Conservation (phyloP, 108 stramenopile genomes). For the Stephanodiscus triporus region DNA sequence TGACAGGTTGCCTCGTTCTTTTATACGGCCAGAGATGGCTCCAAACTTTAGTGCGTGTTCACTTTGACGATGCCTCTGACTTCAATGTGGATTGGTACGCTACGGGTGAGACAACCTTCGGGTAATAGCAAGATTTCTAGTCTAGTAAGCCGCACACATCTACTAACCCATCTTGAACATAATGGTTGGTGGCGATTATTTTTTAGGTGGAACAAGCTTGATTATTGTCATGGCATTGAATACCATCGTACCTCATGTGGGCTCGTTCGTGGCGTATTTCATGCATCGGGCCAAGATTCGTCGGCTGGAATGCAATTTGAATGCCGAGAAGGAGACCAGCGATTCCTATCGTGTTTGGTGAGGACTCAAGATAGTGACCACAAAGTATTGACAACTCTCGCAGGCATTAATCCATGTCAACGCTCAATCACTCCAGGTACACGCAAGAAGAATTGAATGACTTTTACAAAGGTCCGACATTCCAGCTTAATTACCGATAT, state of each 20-base stretch:
- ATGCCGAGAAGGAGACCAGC: too few relatives aligned
- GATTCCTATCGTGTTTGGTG: constrained; percentile 29
- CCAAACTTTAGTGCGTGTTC: constrained; percentile 35
- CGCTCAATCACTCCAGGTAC: too few relatives aligned
- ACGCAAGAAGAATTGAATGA: constrained; percentile 77
- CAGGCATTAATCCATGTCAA: too few relatives aligned
- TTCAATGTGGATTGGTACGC: constrained; percentile 61
- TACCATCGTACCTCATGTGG: constrained; percentile 52
- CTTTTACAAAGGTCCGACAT: constrained; percentile 60
- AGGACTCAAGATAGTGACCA: too few relatives aligned
- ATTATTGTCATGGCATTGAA: constrained; percentile 56
- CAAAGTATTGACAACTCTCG: too few relatives aligned
- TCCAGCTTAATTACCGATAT: constrained; percentile 66
- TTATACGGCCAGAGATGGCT: constrained; percentile 53
- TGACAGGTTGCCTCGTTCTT: constrained; percentile 50
- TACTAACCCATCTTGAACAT: too few relatives aligned
- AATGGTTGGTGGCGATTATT: too few relatives aligned
- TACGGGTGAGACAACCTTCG: too few relatives aligned
- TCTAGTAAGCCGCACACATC: too few relatives aligned
- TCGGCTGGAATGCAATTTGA: constrained; percentile 49
- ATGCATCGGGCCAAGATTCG: constrained; percentile 41
- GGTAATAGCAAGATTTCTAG: too few relatives aligned
- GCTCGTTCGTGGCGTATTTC: constrained; percentile 43
- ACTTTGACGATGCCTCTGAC: constrained; percentile 53
- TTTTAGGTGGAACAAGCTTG: constrained; percentile 48